Evolutionary conservation across 2,329 filamentous ascomycete genomes (phyloP), one percentile per base, ranked within the genome.

Genomic region (Aspergillus transmontanensis): DNA sequence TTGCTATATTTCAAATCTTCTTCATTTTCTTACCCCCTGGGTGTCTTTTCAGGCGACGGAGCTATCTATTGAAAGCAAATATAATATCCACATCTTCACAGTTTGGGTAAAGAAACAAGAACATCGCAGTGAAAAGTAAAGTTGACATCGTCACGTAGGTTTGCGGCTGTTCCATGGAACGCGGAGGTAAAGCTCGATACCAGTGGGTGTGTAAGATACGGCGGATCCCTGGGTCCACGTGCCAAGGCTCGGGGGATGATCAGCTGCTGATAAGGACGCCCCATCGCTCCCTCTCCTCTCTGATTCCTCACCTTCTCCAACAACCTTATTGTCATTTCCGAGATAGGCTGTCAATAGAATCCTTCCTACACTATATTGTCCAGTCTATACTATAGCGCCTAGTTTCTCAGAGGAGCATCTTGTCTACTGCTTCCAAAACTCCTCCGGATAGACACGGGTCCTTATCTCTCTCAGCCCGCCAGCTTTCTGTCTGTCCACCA

Each of bases 321-420:
- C 51, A 36, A 39, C n/a, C 51, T 26, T 39, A 34, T 34, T n/a
- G 48, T 32, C 48, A 3, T 51, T n/a, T 57, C 59, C 60, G 50
- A 48, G 54, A 63, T 63, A 62, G 65, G 58, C 56, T 34, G 30
- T 67, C 64, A 66, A 63, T 67, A 64, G 53, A 58, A 45, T 11
- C 21, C 11, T 26, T 45, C 43, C 41, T 16, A 21, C 12, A 32
- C 28, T 36, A 30, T 26, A 41, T 16, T 6, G 16, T 32, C 21
- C 10, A 46, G 36, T 54, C 36, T 58, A 21, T 48, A 10, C 21
- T 21, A 36, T 53, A 36, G 10, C 14, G 21, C 34, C 34, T 26
- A 7, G 26, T 23, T n/a, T 34, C 19, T 12, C 11, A 32, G 28
- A 51, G 10, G 28, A n/a, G 28, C 12, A 19, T 19, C 3, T 50